Base-by-base conservation (phyloP, 2,329 filamentous ascomycete genomes). In the Calonectria hongkongensis region DNA sequence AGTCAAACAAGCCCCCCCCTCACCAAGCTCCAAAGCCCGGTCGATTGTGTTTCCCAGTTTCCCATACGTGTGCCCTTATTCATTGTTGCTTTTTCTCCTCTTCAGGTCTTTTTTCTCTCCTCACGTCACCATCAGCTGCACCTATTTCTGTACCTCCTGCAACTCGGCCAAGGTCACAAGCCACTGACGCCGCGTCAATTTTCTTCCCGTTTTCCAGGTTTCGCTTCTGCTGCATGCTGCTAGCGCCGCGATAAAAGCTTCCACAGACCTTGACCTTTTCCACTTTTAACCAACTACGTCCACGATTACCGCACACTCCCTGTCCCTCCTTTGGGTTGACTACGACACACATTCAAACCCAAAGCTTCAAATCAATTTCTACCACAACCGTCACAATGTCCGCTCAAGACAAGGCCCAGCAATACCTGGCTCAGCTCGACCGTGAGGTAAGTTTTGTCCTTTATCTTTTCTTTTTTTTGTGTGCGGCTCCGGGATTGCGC, bases 401-500 rank as follows among this genome's bases (percentile, higher is more conserved):
- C 75, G 89, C 92, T 80, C 94, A 95, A 86, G 94, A 95, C 81
- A 92, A 92, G 85, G 91, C 93, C 78, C 93, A 95, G 85, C 89
- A 93, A 81, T 93, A 95, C 82, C 89, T 97, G 83, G 90, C 91
- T 80, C 90, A 93, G 87, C 92, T 97, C 86, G 95, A 97, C 87
- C 93, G 92, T 83, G 94, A 95, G 92, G 94, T 96, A 86, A 78
- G 91, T 87, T 65, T 45, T 65, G 36, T 41, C 30, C 4, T 33
- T 33, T 27, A 25, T 41, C 21, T 39, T 36, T 41, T 60, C 33
- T 41, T 41, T 27, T 36, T 60, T 41, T 39, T 36, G 25, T 60
- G 39, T 41, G 54, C 36, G 54, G 18, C 47, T 63, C 27, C 58
- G 18, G 65, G 66, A 60, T 65, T 43, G 73, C 73, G 70, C 64